These are phyloP conservation scores for Talaromyces funiculosus DNA, from an alignment of 2,329 filamentous ascomycete genomes.

Conservation along the genomic window DNA sequence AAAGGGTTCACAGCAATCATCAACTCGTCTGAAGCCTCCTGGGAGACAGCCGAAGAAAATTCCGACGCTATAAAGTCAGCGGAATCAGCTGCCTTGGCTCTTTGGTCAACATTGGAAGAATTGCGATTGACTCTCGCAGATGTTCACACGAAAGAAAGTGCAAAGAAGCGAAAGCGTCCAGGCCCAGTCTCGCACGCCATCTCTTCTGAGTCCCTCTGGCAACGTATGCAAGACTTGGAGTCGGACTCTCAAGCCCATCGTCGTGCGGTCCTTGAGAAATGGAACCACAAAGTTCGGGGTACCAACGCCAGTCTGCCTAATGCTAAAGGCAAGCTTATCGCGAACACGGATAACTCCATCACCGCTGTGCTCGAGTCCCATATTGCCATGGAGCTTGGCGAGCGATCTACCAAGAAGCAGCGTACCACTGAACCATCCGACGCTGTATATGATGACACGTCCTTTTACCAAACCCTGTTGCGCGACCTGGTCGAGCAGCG, in stretches of 20 bases:
- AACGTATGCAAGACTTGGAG: conserved; percentile 63
- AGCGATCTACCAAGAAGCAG: conserved; percentile 29
- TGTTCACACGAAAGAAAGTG: conserved; percentile 27
- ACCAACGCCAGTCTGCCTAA: conserved; percentile 48
- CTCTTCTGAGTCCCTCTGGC: conserved; percentile 64
- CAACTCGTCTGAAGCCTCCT: conserved; percentile 53
- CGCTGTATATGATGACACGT: conserved; percentile 79
- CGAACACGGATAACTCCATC: conserved; percentile 45
- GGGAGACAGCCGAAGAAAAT: conserved; percentile 20
- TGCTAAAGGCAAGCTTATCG: conserved; percentile 56
- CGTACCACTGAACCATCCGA: conserved; percentile 20
- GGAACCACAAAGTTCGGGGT: conserved; percentile 72
- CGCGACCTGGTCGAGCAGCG: conserved; percentile 91
- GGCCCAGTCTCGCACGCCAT: conserved; percentile 47
- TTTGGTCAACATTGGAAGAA: conserved; percentile 66
- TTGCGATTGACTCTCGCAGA: conserved; percentile 37
- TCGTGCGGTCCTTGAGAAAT: conserved; percentile 74
- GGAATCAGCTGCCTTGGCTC: conserved; percentile 75
- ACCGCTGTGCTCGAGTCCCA: conserved; percentile 42
- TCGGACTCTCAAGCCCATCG: conserved; percentile 54
- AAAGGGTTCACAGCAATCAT: conserved; percentile 82
- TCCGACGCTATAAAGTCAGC: conserved; percentile 62
- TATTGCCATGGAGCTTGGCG: conserved; percentile 35
- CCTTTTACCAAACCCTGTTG: conserved; percentile 89
- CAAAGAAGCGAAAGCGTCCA: conserved; percentile 45